phyloP scores from a whole-genome alignment of 495 filamentous ascomycete species.

The Aspergillus heteromorphus region DNA sequence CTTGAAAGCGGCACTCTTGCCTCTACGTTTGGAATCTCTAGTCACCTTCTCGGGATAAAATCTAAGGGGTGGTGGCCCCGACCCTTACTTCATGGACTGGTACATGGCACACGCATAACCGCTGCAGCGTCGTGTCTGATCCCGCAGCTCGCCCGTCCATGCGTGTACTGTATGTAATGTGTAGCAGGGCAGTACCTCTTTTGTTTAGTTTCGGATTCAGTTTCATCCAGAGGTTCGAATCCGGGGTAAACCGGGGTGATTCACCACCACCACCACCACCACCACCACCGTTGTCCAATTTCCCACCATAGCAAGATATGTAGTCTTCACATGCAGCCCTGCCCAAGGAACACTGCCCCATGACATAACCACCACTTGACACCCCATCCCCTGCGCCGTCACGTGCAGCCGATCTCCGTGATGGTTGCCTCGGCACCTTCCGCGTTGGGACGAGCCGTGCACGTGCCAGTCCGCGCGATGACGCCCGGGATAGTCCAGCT shows the following conservation, averaged over 20 bases:
- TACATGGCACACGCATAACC: no score
- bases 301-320: no score
- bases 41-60: neutral
- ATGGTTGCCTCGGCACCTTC: neutral
- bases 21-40: slow-evolving; percentile 12
- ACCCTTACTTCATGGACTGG: neutral
- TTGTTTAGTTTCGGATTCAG: no score
- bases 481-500: slow-evolving; percentile 21
- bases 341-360: neutral
- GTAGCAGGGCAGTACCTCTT: no score
- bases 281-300: no score
- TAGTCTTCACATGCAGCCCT: neutral
- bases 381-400: neutral
- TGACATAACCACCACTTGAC: neutral
- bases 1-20: slow-evolving; percentile 10
- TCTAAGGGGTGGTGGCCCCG: neutral
- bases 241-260: no score
- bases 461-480: slow-evolving; percentile 29
- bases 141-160: no score
- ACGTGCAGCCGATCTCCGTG: neutral
- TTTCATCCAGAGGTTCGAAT: no score
- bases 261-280: no score
- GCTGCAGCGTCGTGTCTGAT: no score
- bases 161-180: no score
- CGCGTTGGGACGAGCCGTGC: neutral